These are phyloP conservation scores for Lactarius deliciosus DNA, from an alignment of 768 basidiomycete genomes.

Conservation along the genomic window DNA sequence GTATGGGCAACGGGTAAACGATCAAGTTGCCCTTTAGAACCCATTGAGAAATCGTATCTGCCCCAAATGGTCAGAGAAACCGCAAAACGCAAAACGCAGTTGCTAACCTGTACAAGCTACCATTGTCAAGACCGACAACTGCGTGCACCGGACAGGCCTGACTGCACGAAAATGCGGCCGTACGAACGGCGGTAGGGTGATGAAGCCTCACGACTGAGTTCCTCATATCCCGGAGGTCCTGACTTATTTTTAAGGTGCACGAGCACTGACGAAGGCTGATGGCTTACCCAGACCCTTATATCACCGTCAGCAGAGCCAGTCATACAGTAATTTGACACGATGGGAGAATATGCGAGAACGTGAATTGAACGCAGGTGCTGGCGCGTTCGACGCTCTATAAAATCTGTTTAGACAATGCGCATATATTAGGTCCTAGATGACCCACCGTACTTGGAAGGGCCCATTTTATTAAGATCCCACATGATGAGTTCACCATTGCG, in stretches of 20 bases:
- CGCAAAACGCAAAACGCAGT: background rate
- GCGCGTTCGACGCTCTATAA: slow-evolving; percentile 60
- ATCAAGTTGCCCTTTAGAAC: slow-evolving; percentile 70
- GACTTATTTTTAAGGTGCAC: slow-evolving; percentile 11
- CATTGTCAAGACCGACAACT: slow-evolving; percentile 41
- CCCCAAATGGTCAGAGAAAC: background rate
- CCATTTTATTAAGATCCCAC: slow-evolving; percentile 75
- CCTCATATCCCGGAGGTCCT: slow-evolving; percentile 75
- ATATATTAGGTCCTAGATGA: background rate
- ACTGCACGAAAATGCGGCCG: slow-evolving; percentile 69
- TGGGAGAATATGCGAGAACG: slow-evolving; percentile 63
- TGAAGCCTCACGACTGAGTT: slow-evolving; percentile 70
- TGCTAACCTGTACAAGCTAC: slow-evolving; percentile 54
- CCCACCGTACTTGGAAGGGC: slow-evolving; percentile 68
- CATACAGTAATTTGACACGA: slow-evolving; percentile 68
- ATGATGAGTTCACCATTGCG: slow-evolving; percentile 80
- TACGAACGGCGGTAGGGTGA: slow-evolving; percentile 66
- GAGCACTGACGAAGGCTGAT: background rate
- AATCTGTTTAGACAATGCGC: slow-evolving; percentile 3
- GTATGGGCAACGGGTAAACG: slow-evolving; percentile 72
- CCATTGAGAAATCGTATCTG: slow-evolving; percentile 81
- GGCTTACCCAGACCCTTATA: slow-evolving; percentile 73
- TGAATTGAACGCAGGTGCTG: slow-evolving; percentile 75
- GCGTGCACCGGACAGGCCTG: slow-evolving; percentile 66
- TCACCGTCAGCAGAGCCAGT: slow-evolving; percentile 82